Evolutionary conservation across 352 stramenopile genomes (phyloP), one percentile per base, ranked within the genome.

Genomic region (Globisporangium canariense): DNA sequence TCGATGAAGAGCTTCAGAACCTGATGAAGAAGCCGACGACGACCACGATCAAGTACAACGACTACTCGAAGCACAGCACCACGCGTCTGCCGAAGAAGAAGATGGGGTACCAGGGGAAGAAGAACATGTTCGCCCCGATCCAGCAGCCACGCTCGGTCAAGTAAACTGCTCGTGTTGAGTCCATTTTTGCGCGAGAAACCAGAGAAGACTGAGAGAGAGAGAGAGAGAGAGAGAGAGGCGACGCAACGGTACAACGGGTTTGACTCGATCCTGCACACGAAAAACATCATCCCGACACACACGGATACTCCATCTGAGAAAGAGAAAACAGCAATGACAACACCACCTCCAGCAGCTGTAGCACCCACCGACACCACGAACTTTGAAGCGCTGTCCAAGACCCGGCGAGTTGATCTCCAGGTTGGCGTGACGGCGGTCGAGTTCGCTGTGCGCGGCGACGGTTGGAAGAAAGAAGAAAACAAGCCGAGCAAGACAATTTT

Each of bases 111-210:
- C 67, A 79, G 64, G 58, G 67, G 47, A 79, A 79, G 71, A 73
- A 76, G 56, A 84, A 79, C 55, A 68, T 64, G 65, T 85, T 79
- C 66, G 73, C 71, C 51, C 61, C 75, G 46, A 72, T 89, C 46
- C 82, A 89, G 67, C 82, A 91, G 73, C 82, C 82, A 53, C 79
- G 82, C 61, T 83, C 79, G 70, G 70, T 88, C 63, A 89, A 91
- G 64, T 91, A 86, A 46, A 22, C 41, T 10, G 18, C 41, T 20
- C 32, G 51, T 30, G 32, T 30, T 32, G 32, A 13, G 30, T 28
- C 52, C 18, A 46, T 46, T 58, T 45, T 36, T 58, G 52, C 52
- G 32, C 52, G 16, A 47, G 41, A 47, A 47, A 28, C 7, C 52
- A 11, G 14, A 43, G 14, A 40, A 22, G 34, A 25, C 14, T 40